Conservation (phyloP, 257 asterid genomes). For the Przewalskia tangutica region DNA sequence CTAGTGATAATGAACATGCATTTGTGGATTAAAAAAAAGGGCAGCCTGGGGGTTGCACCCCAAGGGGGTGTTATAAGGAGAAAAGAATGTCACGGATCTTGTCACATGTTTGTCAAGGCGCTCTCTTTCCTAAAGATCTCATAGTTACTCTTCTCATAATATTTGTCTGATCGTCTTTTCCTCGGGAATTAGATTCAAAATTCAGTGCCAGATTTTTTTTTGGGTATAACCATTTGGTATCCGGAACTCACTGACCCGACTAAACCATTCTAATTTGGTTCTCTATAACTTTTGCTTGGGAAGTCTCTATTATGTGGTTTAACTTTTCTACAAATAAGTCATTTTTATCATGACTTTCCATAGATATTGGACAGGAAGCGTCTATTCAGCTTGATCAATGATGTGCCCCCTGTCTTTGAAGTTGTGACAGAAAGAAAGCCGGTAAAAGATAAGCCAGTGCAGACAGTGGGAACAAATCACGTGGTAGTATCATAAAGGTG, state of each 20-base stretch:
- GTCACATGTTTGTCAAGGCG: not conserved
- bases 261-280: not conserved
- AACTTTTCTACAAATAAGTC: not conserved
- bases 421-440: constrained; percentile 77
- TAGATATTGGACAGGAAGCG: constrained; percentile 54
- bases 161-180: not conserved
- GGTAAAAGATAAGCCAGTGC: constrained; percentile 71
- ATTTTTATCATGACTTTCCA: not conserved
- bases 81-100: not conserved
- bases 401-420: constrained; percentile 78
- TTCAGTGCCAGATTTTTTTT: not conserved
- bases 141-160: not conserved
- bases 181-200: not conserved
- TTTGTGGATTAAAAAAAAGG: not conserved
- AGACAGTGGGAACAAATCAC: constrained; percentile 86
- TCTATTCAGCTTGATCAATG: constrained; percentile 78
- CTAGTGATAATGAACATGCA: not conserved
- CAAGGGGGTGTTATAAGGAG: not conserved
- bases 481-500: constrained; percentile 80
- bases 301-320: not conserved
- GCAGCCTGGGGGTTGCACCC: not conserved
- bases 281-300: not conserved
- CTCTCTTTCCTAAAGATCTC: not conserved
- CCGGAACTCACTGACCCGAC: not conserved
- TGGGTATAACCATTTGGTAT: not conserved